These are phyloP conservation scores for Exophiala xenobiotica DNA, from an alignment of 2,329 filamentous ascomycete species.

Conservation along the genomic window DNA sequence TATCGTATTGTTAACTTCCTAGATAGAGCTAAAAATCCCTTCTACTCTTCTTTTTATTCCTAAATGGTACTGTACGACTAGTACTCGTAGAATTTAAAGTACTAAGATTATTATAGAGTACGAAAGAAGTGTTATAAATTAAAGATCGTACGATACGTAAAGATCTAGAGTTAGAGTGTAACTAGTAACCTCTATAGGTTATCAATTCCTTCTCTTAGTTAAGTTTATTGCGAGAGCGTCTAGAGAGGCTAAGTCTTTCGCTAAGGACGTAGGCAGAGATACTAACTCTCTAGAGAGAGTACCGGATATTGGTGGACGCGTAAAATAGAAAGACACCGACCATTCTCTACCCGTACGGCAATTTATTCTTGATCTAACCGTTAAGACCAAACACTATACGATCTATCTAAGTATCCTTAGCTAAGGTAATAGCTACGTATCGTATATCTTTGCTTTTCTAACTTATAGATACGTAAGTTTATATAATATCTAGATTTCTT, in stretches of 20 bases:
- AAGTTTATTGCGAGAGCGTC: neutral
- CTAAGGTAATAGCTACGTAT: neutral
- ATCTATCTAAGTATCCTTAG: neutral
- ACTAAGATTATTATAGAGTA: neutral
- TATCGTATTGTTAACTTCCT: neutral
- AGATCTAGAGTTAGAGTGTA: neutral
- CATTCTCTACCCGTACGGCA: neutral
- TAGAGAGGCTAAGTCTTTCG: neutral
- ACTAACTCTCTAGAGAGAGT: neutral
- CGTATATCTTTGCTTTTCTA: neutral
- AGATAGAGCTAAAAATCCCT: neutral
- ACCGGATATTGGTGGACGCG: neutral
- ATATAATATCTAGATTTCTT: neutral
- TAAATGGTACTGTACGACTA: neutral
- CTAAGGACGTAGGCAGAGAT: neutral
- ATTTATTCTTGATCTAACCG: neutral
- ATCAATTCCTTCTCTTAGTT: neutral
- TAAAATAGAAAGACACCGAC: neutral
- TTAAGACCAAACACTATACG: neutral
- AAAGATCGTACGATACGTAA: neutral
- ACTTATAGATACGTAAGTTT: neutral
- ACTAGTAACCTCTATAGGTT: neutral
- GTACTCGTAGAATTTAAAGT: neutral
- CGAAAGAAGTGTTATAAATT: neutral
- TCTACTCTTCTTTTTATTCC: neutral